Percentiles rank a stretch among this genome's conserved stretches.
phyloP scores from a whole-genome alignment of 352 stramenopile genomes.

The Phytopythium delawarense region DNA sequence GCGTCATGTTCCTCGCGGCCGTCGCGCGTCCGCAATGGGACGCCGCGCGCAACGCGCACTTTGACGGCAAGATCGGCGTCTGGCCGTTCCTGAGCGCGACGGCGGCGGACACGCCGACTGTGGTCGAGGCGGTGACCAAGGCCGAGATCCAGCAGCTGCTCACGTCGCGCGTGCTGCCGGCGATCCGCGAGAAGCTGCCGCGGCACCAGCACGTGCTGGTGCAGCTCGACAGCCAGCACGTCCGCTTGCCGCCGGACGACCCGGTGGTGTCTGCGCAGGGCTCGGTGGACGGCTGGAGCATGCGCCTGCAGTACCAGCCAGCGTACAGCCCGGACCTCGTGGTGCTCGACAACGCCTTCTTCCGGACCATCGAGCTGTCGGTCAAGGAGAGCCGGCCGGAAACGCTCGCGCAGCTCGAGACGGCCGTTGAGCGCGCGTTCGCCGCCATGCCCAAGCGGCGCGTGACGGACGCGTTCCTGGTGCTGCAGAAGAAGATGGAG shows the following conservation, averaged over 20 bases:
- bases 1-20: conserved; percentile 37
- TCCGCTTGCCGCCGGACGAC: conserved; percentile 29
- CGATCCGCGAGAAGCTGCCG: conserved; percentile 33
- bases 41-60: conserved; percentile 18
- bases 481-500: conserved; percentile 39
- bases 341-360: conserved; percentile 26
- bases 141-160: conserved; percentile 34
- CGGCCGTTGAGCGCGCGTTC: conserved; percentile 21
- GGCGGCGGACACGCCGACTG: conserved; percentile 9
- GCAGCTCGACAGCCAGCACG: conserved; percentile 35
- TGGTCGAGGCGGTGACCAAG: conserved; percentile 24
- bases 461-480: conserved; percentile 23
- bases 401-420: conserved; percentile 19
- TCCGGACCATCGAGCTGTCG: conserved; percentile 24
- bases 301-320: conserved; percentile 36
- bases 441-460: conserved; percentile 14
- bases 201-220: conserved; percentile 19
- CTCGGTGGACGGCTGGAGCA: conserved; percentile 25
- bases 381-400: conserved; percentile 10
- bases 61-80: conserved; percentile 39
- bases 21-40: conserved; percentile 41
- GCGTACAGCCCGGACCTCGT: conserved; percentile 34
- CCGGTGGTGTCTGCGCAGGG: conserved; percentile 25
- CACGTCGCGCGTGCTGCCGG: conserved; percentile 25
- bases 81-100: conserved; percentile 20